Evolutionary conservation across 257 asterid species (phyloP).

Genomic region (Paulownia fortunei): DNA sequence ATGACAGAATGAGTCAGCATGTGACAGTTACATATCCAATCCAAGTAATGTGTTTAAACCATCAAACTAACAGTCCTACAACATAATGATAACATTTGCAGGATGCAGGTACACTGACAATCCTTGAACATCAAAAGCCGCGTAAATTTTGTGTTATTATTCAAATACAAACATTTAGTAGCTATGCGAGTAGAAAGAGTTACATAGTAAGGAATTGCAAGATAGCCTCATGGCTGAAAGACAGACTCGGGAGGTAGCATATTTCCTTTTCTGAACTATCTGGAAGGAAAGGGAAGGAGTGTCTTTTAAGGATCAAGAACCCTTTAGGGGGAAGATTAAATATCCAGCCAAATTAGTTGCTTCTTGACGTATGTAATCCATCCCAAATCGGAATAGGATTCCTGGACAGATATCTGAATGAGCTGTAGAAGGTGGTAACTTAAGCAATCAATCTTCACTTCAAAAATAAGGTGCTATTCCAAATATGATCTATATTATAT

Average conservation of each 20-base stretch:
- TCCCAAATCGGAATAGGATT: not conserved
- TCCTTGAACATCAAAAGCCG: conserved; percentile 11
- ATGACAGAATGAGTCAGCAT: not conserved
- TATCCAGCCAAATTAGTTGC: not conserved
- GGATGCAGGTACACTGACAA: conserved; percentile 3
- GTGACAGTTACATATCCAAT: not conserved
- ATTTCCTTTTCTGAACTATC: not conserved
- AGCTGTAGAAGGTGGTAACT: not conserved
- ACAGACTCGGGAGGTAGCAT: not conserved
- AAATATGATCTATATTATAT: not conserved
- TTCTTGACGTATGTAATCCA: not conserved
- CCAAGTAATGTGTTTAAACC: not conserved
- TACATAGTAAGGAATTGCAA: conserved; percentile 4
- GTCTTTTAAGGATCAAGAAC: conserved; percentile 4
- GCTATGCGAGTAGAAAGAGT: conserved; percentile 4
- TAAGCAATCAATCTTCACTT: not conserved
- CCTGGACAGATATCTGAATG: not conserved
- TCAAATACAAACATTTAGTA: not conserved
- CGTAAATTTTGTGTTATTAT: not conserved
- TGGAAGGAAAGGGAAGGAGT: not conserved
- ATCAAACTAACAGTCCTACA: not conserved
- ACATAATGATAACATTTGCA: not conserved
- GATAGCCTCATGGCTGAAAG: not conserved
- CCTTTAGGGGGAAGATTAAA: not conserved
- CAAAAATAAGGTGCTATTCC: conserved; percentile 12